Evolutionary conservation across 495 filamentous ascomycete genomes (phyloP), one percentile per base, ranked within the genome.

Genomic region (Halenospora varia): DNA sequence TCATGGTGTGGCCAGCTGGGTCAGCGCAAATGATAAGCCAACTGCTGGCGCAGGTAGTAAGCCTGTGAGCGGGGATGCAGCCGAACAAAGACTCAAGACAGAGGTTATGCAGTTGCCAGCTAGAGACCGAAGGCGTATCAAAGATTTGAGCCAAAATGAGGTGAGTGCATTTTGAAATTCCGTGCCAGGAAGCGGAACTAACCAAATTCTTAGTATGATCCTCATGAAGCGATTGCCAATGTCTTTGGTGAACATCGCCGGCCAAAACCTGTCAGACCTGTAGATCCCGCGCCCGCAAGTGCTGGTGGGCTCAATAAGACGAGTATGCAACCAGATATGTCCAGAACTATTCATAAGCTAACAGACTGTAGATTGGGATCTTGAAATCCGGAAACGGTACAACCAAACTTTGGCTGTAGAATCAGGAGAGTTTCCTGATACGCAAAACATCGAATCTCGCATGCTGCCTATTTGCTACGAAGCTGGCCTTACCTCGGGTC

Each of bases 391-490:
- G 56, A 94, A 95, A 77, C 89, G 90, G 57, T 98, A 89, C 72
- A 83, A 87, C 40, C 88, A 92, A 63, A 88, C 93, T 11, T 78
- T 98, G 24, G 89, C 88, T 24, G 81, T 85, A 35, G 94, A 97
- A 71, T 92, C 92, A 0, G 88, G 89, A 56, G 94, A 97, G 72
- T 97, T 98, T 66, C 94, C 94, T 13, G 90, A 95, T 62, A 72
- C 81, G 10, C 79, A 84, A 51, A 86, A 84, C 24, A 89, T 98
- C 60, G 81, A 89, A 63, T 79, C 83, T 18, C 88, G 92, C 55
- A 95, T 97, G 88, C 77, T 90, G 17, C 92, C 94, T 9, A 94
- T 97, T 61, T 96, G 90, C 72, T 96, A 96, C 71, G 94, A 96
- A 71, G 81, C 89, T 59, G 94, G 92, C 0, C 82, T 98, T 3